Conservation (phyloP, 148 eudicot genomes). For the Simmondsia chinensis region DNA sequence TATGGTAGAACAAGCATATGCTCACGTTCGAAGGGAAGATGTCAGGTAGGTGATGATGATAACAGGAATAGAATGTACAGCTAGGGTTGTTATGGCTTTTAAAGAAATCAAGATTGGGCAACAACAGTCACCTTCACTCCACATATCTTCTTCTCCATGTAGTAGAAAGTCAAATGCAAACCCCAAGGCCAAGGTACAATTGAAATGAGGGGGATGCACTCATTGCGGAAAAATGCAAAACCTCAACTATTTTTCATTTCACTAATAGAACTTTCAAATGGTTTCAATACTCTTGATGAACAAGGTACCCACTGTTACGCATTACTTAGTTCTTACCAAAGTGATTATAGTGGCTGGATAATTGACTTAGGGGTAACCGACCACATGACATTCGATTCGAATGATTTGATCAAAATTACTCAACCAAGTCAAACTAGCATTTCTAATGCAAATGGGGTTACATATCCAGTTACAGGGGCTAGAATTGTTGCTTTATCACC, state of each 20-base stretch:
- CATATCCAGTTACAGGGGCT: not conserved
- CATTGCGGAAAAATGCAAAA: not conserved
- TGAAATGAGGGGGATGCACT: no score
- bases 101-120: not conserved
- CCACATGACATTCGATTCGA: not conserved
- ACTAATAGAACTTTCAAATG: no score
- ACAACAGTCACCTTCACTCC: not conserved
- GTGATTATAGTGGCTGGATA: not conserved
- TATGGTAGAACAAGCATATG: constrained; percentile 1
- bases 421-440: not conserved
- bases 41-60: not conserved
- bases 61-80: not conserved
- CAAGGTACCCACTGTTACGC: no score
- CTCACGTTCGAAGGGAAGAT: constrained; percentile 3
- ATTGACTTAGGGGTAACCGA: not conserved
- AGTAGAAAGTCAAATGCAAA: no score
- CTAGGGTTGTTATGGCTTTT: not conserved
- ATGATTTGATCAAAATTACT: not conserved
- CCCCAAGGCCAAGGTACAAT: no score
- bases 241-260: no score
- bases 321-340: not conserved
- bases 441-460: not conserved
- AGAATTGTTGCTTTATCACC: not conserved
- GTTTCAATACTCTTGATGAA: no score
- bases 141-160: not conserved